Evolutionary conservation across 2,329 filamentous ascomycete genomes (phyloP), one percentile per base, ranked within the genome.

Genomic region (Neonectria magnoliae): DNA sequence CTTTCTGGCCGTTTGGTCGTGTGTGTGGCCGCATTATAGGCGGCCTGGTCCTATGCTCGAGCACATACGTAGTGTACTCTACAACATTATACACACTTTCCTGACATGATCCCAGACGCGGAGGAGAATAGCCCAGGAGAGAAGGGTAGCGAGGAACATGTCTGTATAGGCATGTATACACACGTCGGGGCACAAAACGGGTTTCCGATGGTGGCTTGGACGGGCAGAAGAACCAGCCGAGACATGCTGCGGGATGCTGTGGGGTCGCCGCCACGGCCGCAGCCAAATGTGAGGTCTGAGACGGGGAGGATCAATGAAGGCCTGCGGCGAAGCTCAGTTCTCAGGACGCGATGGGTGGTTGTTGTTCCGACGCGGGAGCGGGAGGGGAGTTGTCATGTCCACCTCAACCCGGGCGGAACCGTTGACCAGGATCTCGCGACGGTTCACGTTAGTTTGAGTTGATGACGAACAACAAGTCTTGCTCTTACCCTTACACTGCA

Each of bases 11-110:
- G 36, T 38, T 14, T 42, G 38, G 38, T 42, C 2, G 38, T 48
- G 60, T 64, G 38, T 48, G 60, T 64, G 70, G 72, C 67, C 72
- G 72, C 72, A 68, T 72, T 56, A 57, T 36, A 68, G 61, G 71
- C 70, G 70, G 64, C 72, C 72, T 61, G 60, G 67, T 66, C 65
- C 65, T 56, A 56, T 69, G 68, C 65, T 68, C 68, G 61, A 54
- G 54, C 64, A 58, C 48, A 57, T 66, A 52, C 58, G 64, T n/a
- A 38, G 14, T 38, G 36, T 8, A 38, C 14, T 38, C 14, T 62
- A 47, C 31, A 51, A 14, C 33, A 45, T 53, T 59, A 54, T 64
- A 59, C 55, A 60, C 57, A 50, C 14, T 6, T 58, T 48, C 50
- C 25, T 51, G 44, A 42, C 45, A 41, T 41, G 44, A 57, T 64